Conservation (phyloP, 2,329 filamentous ascomycete genomes). For the Ilyonectria mors-panacis region DNA sequence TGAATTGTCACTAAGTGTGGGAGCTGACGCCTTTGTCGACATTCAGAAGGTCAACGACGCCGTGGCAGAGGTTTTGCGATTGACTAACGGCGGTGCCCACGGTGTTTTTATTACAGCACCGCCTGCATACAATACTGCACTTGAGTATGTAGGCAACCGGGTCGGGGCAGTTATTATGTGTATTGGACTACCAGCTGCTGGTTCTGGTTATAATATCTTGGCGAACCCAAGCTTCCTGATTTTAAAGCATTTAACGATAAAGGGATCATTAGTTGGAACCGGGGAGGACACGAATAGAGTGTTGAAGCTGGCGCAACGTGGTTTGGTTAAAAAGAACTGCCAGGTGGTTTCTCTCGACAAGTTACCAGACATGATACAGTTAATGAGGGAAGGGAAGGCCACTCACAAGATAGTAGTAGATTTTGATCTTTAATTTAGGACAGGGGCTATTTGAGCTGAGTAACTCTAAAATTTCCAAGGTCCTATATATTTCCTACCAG, state of each 20-base stretch:
- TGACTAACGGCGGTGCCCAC: conserved; percentile 1
- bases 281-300: conserved; percentile 6
- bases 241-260: conserved; percentile 4
- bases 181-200: conserved; percentile 3
- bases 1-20: conserved; percentile 2
- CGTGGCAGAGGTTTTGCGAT: neutral
- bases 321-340: neutral
- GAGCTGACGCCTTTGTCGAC: conserved; percentile 4
- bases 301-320: neutral
- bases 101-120: conserved; percentile 8
- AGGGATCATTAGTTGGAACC: conserved; percentile 5
- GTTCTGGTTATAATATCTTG: neutral
- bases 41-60: neutral
- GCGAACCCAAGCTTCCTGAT: neutral
- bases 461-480: too few species aligned
- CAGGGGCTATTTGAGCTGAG: too few species aligned
- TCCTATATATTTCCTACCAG: too few species aligned
- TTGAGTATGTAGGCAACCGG: neutral
- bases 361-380: neutral
- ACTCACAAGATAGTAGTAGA: conserved; percentile 3
- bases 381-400: neutral
- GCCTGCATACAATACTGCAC: neutral
- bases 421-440: neutral
- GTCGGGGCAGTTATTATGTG: conserved; percentile 7
- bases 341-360: neutral